Base-by-base conservation (phyloP, 768 basidiomycete genomes). In the Psilocybe cubensis region DNA sequence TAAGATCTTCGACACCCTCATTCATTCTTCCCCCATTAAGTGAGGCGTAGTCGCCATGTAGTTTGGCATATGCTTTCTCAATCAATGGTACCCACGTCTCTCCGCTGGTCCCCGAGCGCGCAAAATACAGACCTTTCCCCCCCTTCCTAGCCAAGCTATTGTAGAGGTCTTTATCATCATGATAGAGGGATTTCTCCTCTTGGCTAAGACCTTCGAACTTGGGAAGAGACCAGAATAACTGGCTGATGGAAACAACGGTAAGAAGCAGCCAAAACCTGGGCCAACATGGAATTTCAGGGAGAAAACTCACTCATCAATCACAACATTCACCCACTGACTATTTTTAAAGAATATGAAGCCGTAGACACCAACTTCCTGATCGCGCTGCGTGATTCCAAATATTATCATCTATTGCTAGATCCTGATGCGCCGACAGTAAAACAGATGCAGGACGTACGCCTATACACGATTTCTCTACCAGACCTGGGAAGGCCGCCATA, bases 261-360 rank as follows among this genome's bases (percentile, higher is more conserved):
- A 14, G 31, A 14, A 33, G n/a, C 2, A 11, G 14, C 12, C 38
- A 43, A 33, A 23, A 44, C 25, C 11, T 45, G 20, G 11, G 24
- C 50, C n/a, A 17, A 11, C 40, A 35, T 3, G 17, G 24, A 1
- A 40, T 27, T 35, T 31, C 5, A 23, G 3, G 25, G 2, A 31
- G 17, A 25, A 5, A 1, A 70, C 78, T 38, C 56, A 79, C 78
- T 80, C 81, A 59, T 81, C 80, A 49, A 82, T 76, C 40, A 83
- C 73, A n/a, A 83, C 78, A 31, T 74, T 68, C 12, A 77, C 75
- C 81, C 81, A 83, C 11, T 63, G 63, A 18, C 68, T 67, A 59
- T 82, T 76, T 4, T 76, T 69, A 65, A 76, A 81, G 66, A 83
- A 83, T 18, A 82, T 71, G 65, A 80, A 83, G 2, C 82, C 82